A percentile compares a stretch with the other conserved stretches of the same genome.
Conservation (phyloP, 345 rosid genomes). For the Carallia pectinifolia region DNA sequence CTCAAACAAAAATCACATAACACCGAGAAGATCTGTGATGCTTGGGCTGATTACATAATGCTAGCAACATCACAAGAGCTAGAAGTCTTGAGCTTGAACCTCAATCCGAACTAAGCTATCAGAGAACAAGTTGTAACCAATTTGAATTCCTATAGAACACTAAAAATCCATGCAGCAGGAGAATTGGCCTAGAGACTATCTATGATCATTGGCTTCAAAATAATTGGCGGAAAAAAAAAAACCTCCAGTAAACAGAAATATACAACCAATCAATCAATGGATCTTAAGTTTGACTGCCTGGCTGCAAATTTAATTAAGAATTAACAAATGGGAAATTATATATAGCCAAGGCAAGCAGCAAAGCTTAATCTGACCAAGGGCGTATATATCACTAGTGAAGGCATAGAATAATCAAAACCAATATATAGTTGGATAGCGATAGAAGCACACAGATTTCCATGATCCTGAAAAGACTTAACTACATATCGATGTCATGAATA, state of each 20-base stretch:
- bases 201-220: not conserved
- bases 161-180: no score
- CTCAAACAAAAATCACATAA: no score
- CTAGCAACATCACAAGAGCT: no score
- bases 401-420: not conserved
- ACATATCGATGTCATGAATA: conserved; percentile 21
- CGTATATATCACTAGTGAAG: not conserved
- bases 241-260: not conserved
- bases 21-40: no score
- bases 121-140: no score
- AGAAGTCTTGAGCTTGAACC: no score
- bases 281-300: not conserved
- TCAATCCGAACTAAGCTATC: no score
- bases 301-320: not conserved
- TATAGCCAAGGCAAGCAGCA: not conserved
- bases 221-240: not conserved
- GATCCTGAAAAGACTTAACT: conserved; percentile 17
- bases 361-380: no score
- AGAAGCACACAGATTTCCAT: conserved; percentile 36
- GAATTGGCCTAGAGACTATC: no score
- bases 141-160: no score
- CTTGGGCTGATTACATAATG: no score
- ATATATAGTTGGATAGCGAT: not conserved
- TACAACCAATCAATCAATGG: not conserved
- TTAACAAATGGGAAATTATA: not conserved